Evolutionary conservation across 441 rosid species (phyloP), one percentile per base, ranked within the genome.

Genomic region (Adansonia grandidieri): DNA sequence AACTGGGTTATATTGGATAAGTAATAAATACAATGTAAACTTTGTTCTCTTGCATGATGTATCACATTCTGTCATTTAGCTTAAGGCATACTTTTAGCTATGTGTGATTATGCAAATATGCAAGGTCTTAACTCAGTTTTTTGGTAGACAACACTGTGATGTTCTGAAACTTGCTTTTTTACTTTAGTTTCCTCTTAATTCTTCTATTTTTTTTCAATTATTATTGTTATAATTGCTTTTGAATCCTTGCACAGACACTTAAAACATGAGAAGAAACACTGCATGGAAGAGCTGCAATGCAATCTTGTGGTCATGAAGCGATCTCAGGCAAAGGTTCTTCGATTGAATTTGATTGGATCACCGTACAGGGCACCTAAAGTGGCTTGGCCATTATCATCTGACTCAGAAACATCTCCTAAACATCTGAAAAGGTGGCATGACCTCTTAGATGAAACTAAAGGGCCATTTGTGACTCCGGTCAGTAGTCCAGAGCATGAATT

Each of bases 401-500:
- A 83, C 20, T 56, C 83, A 2, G 71, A 80, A 45, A 63, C 71
- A 64, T 79, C 73, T 79, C 73, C 82, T 19, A 77, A 80, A 60
- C 75, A 50, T 5, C 80, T 79, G 17, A 83, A 83, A 65, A 82
- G 70, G 47, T 61, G 79, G 80, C 73, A 54, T 51, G 82, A 58
- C 61, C 66, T 75, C 66, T 48, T 74, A n/a, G 57, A 67, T 57
- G 73, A 72, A 75, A 81, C 78, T 56, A 80, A 79, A 74, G 91
- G 90, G 66, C 95, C 93, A 17, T 86, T 80, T 78, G 95, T 91
- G 84, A 89, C 91, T 81, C 95, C 95, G 0, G 87, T 88, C 13
- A 89, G 93, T 75, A 91, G 93, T 87, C 95, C 95, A 40, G 91
- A 88, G 45, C 93, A 82, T 61, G 95, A 87, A 78, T 86, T 88